Base-by-base conservation (phyloP, 164 flowering plant genomes). In the Euptelea pleiosperma region DNA sequence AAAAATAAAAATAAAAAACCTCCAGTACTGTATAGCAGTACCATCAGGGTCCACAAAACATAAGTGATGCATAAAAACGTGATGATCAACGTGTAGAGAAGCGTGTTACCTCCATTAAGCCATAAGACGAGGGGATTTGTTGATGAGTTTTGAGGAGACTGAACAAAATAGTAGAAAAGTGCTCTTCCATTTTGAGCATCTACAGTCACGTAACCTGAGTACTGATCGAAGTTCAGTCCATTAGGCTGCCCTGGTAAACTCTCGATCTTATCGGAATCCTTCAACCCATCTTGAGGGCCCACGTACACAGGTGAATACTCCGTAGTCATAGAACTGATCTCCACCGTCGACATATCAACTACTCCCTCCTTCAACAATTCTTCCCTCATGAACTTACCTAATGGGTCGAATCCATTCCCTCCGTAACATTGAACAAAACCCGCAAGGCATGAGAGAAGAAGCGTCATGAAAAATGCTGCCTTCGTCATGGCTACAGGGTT, bases 181-280 rank as follows among this genome's bases (percentile, higher is more conserved):
- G 82, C 78, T 51, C 82, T 62, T 45, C 82, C 83, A 15, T 70
- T 65, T 19, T 33, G 44, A 0, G 70, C 65, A 42, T 79, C 78
- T 2, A 83, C 78, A 0, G 82, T 79, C 3, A 83, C 73, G 53
- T 78, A 79, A 2, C 88, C 85, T 3, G 75, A 48, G 56, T 79
- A 83, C 69, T 81, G 89, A 56, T 77, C 65, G 35, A 83, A 83
- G n/a, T 74, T 52, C 44, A 77, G 81, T 4, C 70, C 77, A 10
- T 60, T 41, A 0, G 84, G 85, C 40, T 81, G 84, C 6, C 89
- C 85, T 0, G 83, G 89, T 63, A 83, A 67, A 10, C 19, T 21
- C 0, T 18, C 62, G 9, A 82, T 70, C 73, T 73, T 78, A 61
- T 80, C 82, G 6, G 58, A 61, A 43, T 66, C 68, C 73, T 48